Conservation (phyloP, 2,329 filamentous ascomycete species). For the Trichophyton rubrum region DNA sequence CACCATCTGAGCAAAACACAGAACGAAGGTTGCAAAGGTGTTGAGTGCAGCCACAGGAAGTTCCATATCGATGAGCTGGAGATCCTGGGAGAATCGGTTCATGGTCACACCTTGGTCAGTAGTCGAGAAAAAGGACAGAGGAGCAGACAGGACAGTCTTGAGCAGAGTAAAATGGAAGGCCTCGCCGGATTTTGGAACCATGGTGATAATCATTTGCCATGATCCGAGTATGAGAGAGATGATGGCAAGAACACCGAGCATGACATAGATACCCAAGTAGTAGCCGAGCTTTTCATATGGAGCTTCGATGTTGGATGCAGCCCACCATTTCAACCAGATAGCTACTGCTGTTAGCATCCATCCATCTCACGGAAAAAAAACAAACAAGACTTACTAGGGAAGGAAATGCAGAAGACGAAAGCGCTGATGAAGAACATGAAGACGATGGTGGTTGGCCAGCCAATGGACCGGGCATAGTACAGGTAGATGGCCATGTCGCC, state of each 20-base stretch:
- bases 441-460: constrained; percentile 23
- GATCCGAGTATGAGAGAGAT: constrained; percentile 25
- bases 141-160: constrained; percentile 36
- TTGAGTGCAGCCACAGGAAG: constrained; percentile 32
- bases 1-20: constrained; percentile 26
- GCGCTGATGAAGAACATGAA: constrained; percentile 28
- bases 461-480: constrained; percentile 29
- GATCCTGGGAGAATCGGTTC: constrained; percentile 35
- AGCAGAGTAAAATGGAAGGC: constrained; percentile 39
- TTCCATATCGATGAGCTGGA: constrained; percentile 34
- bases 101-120: constrained; percentile 32
- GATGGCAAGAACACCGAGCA: constrained; percentile 29
- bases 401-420: constrained; percentile 32
- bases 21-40: constrained; percentile 25
- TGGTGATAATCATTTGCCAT: constrained; percentile 40
- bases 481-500: constrained; percentile 35
- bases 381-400: constrained; percentile 22
- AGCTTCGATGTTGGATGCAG: constrained; percentile 24
- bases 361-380: background rate
- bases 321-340: constrained; percentile 35
- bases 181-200: constrained; percentile 42
- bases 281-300: constrained; percentile 25
- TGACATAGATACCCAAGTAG: constrained; percentile 29
- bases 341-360: constrained; percentile 13
- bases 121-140: constrained; percentile 32